phyloP scores from a whole-genome alignment of 768 basidiomycete species.

The Rhodocollybia butyracea region DNA sequence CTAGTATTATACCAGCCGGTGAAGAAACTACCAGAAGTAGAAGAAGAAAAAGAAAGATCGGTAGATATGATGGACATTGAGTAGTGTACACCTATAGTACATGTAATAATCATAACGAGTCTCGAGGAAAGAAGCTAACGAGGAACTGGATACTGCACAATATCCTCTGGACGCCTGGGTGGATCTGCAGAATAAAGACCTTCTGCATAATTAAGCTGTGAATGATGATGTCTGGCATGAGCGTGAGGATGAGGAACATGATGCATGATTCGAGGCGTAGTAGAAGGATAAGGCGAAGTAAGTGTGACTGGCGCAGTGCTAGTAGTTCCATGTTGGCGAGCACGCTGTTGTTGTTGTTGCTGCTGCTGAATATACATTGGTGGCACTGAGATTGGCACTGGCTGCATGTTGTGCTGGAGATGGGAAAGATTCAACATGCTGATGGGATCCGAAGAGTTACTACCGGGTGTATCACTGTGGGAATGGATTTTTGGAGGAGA shows the following conservation, averaged over 20 bases:
- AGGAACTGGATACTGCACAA: not conserved
- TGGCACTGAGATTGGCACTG: slow-evolving; percentile 17
- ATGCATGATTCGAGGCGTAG: slow-evolving; percentile 32
- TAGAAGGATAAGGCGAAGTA: slow-evolving; percentile 51
- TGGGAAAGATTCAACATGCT: slow-evolving; percentile 16
- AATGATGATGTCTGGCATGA: slow-evolving; percentile 70
- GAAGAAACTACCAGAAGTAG: slow-evolving; percentile 7
- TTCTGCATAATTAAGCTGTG: slow-evolving; percentile 39
- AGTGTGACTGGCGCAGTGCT: slow-evolving; percentile 42
- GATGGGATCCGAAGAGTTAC: slow-evolving; percentile 12
- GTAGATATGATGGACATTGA: slow-evolving; percentile 6
- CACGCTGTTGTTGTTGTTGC: slow-evolving; percentile 20
- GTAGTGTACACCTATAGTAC: not conserved
- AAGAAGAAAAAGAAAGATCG: slow-evolving; percentile 9
- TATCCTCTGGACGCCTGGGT: not conserved
- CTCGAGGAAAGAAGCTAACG: not conserved
- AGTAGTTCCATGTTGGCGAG: slow-evolving; percentile 21
- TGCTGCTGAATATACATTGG: slow-evolving; percentile 16
- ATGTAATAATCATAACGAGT: slow-evolving; percentile 2
- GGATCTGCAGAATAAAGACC: slow-evolving; percentile 35
- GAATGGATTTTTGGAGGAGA: slow-evolving; percentile 16
- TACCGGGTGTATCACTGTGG: slow-evolving; percentile 16
- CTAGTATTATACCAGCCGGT: slow-evolving; percentile 45
- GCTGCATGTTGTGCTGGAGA: slow-evolving; percentile 1
- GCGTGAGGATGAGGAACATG: slow-evolving; percentile 80